These are phyloP conservation scores for Hexamita inflata DNA, from an alignment of 208 protist genomes.

Conservation along the genomic window DNA sequence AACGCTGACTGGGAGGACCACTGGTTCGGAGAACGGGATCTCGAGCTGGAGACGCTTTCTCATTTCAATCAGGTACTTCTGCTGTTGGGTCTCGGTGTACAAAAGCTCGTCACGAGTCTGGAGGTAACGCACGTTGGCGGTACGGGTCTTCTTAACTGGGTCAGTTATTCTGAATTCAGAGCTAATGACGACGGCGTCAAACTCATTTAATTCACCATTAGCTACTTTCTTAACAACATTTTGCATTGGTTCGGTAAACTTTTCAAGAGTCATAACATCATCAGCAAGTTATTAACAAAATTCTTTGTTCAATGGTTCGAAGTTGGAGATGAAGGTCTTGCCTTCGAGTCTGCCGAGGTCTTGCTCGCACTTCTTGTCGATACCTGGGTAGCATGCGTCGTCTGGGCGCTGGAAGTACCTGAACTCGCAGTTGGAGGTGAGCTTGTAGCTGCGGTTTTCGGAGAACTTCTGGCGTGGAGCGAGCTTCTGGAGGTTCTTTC, in stretches of 20 bases:
- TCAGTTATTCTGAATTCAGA: conserved; percentile 31
- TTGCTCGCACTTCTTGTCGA: conserved; percentile 35
- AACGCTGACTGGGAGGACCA: conserved; percentile 33
- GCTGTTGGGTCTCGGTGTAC: background rate
- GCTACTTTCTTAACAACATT: conserved; percentile 9
- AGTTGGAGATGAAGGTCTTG: conserved; percentile 46
- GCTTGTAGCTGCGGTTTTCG: conserved; percentile 26
- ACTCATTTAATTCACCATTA: background rate
- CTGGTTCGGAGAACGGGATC: conserved; percentile 11
- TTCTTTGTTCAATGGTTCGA: conserved; percentile 35
- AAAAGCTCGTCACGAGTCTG: conserved; percentile 31
- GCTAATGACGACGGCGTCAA: conserved; percentile 19
- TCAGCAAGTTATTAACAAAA: background rate
- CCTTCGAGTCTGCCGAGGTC: conserved; percentile 12
- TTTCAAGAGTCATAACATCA: conserved; percentile 36
- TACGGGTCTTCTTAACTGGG: conserved; percentile 15
- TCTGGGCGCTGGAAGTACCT: conserved; percentile 51
- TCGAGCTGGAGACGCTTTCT: conserved; percentile 16
- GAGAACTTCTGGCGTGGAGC: background rate
- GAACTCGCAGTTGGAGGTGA: conserved; percentile 43
- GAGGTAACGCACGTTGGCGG: conserved; percentile 40
- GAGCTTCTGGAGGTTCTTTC: background rate
- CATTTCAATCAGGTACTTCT: conserved; percentile 31
- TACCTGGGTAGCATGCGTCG: conserved; percentile 41
- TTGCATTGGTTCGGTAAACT: conserved; percentile 42